Percentiles rank a stretch among this genome's conserved stretches.
Evolutionary conservation across 768 basidiomycete species (phyloP).

Genomic region (Tremella yokohamensis): DNA sequence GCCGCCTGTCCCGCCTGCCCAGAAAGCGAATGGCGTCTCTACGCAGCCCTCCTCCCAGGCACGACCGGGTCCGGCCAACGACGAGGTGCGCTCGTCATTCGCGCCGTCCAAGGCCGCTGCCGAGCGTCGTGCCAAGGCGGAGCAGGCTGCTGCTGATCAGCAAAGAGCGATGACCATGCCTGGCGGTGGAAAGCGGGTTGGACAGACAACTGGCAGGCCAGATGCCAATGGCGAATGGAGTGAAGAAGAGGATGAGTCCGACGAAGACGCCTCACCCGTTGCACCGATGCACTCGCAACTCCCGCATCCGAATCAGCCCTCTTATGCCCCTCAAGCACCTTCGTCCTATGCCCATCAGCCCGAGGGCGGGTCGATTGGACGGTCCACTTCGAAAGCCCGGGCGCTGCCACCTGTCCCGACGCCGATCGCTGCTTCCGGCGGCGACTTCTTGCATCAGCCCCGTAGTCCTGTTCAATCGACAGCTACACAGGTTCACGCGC

Average conservation of each 20-base stretch:
- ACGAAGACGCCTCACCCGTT: conserved; percentile 40
- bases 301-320: not conserved
- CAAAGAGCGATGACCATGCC: conserved; percentile 70
- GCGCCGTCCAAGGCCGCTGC: conserved; percentile 77
- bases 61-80: conserved; percentile 16
- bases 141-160: conserved; percentile 77
- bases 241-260: conserved; percentile 74
- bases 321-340: not conserved
- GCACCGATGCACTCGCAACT: not conserved
- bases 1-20: not conserved
- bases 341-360: too few species aligned
- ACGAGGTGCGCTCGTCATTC: conserved; percentile 76
- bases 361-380: conserved; percentile 5
- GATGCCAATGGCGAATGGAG: conserved; percentile 52
- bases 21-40: not conserved
- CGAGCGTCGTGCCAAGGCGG: conserved; percentile 75
- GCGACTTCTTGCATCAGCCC: not conserved
- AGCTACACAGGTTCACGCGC: not conserved
- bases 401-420: conserved; percentile 38
- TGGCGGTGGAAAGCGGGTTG: conserved; percentile 59
- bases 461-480: not conserved
- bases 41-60: not conserved
- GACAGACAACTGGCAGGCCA: conserved; percentile 21
- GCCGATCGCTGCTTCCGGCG: not conserved
- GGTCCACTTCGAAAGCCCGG: conserved; percentile 26